phyloP scores from a whole-genome alignment of 2,329 filamentous ascomycete species.

The Pseudopithomyces chartarum region DNA sequence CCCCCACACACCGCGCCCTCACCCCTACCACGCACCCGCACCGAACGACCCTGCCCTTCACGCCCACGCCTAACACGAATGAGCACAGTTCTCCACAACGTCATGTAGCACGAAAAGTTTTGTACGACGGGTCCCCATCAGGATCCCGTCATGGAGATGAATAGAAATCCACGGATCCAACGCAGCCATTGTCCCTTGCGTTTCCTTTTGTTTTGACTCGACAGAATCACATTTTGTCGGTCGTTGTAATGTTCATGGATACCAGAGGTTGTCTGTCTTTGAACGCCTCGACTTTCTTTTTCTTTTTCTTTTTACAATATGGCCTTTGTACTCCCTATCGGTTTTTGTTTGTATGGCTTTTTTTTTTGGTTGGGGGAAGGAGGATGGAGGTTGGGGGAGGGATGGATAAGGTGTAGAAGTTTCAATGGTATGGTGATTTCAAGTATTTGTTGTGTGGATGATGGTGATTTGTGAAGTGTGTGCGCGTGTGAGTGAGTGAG shows the following conservation, averaged over 20 bases:
- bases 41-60: constrained; percentile 3
- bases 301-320: too few species aligned
- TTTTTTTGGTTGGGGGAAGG: too few species aligned
- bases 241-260: constrained; percentile 3
- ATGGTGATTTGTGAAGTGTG: too few species aligned
- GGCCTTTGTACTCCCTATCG: too few species aligned
- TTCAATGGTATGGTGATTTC: too few species aligned
- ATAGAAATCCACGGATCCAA: constrained; percentile 1
- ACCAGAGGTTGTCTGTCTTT: constrained; percentile 3
- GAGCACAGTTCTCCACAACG: constrained; percentile 20
- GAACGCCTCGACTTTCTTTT: constrained; percentile 3
- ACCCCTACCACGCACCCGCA: constrained; percentile 4
- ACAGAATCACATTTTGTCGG: too few species aligned
- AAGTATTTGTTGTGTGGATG: too few species aligned
- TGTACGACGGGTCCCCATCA: constrained; percentile 17
- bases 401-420: too few species aligned
- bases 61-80: constrained; percentile 7
- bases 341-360: too few species aligned
- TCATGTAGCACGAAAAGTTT: constrained; percentile 29
- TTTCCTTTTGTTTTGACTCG: not conserved
- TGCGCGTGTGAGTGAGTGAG: too few species aligned
- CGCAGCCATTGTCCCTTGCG: constrained; percentile 6
- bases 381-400: too few species aligned
- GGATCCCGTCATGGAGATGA: constrained; percentile 3
- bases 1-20: not conserved